Evolutionary conservation across 352 stramenopile species (phyloP).

Genomic region (Globisporangium barbulae): DNA sequence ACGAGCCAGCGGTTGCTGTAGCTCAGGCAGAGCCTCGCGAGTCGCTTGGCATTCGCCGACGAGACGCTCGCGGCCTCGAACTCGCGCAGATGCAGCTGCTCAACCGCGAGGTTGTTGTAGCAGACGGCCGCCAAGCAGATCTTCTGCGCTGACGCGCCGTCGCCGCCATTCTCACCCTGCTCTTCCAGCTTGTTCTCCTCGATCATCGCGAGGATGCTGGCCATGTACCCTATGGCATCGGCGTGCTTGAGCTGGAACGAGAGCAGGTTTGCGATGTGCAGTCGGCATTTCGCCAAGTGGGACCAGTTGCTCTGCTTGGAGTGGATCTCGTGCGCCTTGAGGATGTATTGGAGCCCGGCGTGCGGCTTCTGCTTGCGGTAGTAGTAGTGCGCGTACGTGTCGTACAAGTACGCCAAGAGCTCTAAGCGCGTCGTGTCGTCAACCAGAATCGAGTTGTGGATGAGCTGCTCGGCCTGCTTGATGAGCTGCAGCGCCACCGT

Average conservation of each 20-base stretch:
- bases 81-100: slow-evolving; percentile 84
- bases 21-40: slow-evolving; percentile 88
- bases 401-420: slow-evolving; percentile 78
- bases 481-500: slow-evolving; percentile 78
- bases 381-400: slow-evolving; percentile 91
- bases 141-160: slow-evolving; percentile 76
- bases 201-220: slow-evolving; percentile 86
- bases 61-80: slow-evolving; percentile 74
- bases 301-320: slow-evolving; percentile 65
- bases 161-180: slow-evolving; percentile 15
- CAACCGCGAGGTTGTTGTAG: slow-evolving; percentile 93
- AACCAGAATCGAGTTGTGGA: slow-evolving; percentile 76
- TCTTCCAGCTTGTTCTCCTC: slow-evolving; percentile 87
- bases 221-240: slow-evolving; percentile 76
- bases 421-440: slow-evolving; percentile 46
- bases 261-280: slow-evolving; percentile 81
- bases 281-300: slow-evolving; percentile 87
- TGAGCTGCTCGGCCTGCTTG: slow-evolving; percentile 69
- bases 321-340: slow-evolving; percentile 86
- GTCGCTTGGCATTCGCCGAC: slow-evolving; percentile 82
- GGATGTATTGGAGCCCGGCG: slow-evolving; percentile 81
- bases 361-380: slow-evolving; percentile 77
- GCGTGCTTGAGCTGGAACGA: slow-evolving; percentile 74
- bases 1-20: slow-evolving; percentile 90
- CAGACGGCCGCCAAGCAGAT: slow-evolving; percentile 87